Evolutionary conservation across 805 yeast genomes (phyloP).

Genomic region (Wickerhamomyces bisporus): DNA sequence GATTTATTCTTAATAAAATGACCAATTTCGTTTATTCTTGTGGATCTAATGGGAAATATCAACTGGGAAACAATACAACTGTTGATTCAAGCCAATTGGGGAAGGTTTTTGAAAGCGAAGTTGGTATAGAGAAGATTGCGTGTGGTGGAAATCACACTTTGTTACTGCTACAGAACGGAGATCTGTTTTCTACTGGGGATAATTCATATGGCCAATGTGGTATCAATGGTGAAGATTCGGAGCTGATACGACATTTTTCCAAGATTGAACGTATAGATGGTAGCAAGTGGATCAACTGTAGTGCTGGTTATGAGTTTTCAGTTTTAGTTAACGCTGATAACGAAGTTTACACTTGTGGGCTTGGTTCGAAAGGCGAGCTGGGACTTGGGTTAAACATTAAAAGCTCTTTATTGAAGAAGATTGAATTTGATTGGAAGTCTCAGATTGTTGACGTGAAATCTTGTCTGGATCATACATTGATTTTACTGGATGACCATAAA

Average conservation of each 20-base stretch:
- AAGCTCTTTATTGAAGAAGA: constrained; percentile 3
- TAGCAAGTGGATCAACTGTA: constrained; percentile 37
- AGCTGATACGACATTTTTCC: constrained; percentile 12
- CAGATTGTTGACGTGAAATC: constrained; percentile 23
- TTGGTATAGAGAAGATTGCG: constrained; percentile 39
- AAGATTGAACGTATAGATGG: constrained; percentile 12
- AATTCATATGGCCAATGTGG: constrained; percentile 54
- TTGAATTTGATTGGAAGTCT: constrained; percentile 4
- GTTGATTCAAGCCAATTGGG: constrained; percentile 40
- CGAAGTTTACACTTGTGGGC: constrained; percentile 50
- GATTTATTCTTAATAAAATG: constrained; percentile 5
- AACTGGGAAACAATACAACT: constrained; percentile 56
- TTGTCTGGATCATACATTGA: constrained; percentile 43
- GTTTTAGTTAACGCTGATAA: constrained; percentile 39
- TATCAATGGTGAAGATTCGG: background rate
- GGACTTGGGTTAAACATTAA: constrained; percentile 40
- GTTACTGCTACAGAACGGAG: constrained; percentile 48
- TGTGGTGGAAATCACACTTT: constrained; percentile 91
- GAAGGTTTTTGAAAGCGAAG: constrained; percentile 6
- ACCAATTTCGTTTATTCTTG: constrained; percentile 40
- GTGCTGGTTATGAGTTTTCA: constrained; percentile 81
- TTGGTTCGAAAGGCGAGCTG: constrained; percentile 69
- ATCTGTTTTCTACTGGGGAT: constrained; percentile 54
- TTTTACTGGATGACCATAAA: constrained; percentile 34
- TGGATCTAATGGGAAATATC: constrained; percentile 83